Evolutionary conservation across 306 rosid species (phyloP).

Genomic region (Fragaria vesca): DNA sequence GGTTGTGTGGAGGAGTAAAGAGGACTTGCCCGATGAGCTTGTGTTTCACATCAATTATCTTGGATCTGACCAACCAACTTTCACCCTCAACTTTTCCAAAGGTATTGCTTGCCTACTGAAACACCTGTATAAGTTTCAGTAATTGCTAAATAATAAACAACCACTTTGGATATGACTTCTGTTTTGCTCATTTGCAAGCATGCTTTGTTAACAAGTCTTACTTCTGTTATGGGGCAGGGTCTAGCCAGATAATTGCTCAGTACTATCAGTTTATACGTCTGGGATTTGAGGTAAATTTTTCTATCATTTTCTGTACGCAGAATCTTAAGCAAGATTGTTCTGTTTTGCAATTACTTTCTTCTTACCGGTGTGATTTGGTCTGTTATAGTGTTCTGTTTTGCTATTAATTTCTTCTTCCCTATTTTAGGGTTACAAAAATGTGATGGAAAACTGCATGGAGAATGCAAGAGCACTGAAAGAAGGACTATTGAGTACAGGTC

Average conservation of each 20-base stretch:
- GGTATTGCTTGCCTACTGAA: constrained; percentile 37
- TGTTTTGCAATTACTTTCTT: constrained; percentile 1
- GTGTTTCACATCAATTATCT: constrained; percentile 87
- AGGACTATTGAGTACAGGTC: constrained; percentile 59
- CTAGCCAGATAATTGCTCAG: constrained; percentile 90
- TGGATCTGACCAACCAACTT: constrained; percentile 92
- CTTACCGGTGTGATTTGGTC: not conserved
- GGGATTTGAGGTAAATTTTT: constrained; percentile 67
- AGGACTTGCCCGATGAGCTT: constrained; percentile 82
- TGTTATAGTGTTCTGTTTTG: not conserved
- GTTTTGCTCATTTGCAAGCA: not conserved
- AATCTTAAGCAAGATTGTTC: not conserved
- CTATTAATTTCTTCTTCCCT: constrained; percentile 5
- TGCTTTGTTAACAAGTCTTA: not conserved
- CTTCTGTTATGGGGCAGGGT: constrained; percentile 42
- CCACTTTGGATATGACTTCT: not conserved
- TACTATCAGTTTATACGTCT: constrained; percentile 83
- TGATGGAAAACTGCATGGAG: constrained; percentile 76
- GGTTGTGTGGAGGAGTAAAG: constrained; percentile 85
- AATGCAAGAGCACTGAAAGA: constrained; percentile 53
- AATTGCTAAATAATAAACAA: not conserved
- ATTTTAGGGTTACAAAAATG: constrained; percentile 66
- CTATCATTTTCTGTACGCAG: not conserved
- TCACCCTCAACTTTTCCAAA: constrained; percentile 91
- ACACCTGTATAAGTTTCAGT: not conserved